phyloP scores from a whole-genome alignment of 2,329 filamentous ascomycete genomes.

The Aspergillus pseudotamarii region DNA sequence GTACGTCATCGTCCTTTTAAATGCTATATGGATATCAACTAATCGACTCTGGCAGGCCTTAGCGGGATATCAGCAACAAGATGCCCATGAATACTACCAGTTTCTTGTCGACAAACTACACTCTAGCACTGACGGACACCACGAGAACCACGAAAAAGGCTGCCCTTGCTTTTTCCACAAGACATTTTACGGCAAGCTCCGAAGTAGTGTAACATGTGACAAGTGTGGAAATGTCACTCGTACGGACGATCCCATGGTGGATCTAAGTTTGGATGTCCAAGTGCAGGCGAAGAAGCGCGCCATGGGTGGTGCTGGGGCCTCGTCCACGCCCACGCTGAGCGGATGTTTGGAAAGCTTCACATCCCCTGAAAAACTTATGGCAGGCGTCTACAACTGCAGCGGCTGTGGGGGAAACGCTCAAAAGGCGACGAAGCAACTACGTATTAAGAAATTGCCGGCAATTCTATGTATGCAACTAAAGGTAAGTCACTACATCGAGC shows the following conservation, averaged over 20 bases:
- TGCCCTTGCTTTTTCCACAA: conserved; percentile 94
- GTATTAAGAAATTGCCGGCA: conserved; percentile 81
- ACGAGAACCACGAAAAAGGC: conserved; percentile 54
- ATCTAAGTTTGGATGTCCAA: conserved; percentile 86
- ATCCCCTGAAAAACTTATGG: conserved; percentile 71
- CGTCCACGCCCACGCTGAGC: conserved; percentile 59
- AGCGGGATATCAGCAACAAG: conserved; percentile 91
- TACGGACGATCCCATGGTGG: conserved; percentile 85
- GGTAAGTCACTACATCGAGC: conserved; percentile 49
- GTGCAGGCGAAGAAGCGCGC: conserved; percentile 62
- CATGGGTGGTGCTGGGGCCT: conserved; percentile 40
- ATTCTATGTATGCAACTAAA: conserved; percentile 92
- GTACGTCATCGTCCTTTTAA: conserved; percentile 51
- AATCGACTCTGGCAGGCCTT: conserved; percentile 56
- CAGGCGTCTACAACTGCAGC: conserved; percentile 82
- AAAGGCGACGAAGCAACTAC: conserved; percentile 80
- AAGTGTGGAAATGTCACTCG: conserved; percentile 81
- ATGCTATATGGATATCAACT: background rate
- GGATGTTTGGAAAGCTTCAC: conserved; percentile 88
- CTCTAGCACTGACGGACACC: conserved; percentile 72
- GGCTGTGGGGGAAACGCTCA: conserved; percentile 73
- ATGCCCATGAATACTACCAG: conserved; percentile 96
- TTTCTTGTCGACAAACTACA: conserved; percentile 92
- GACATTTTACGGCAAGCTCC: conserved; percentile 89
- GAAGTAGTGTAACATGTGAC: conserved; percentile 87